phyloP scores from a whole-genome alignment of 176 grass and related monocot genomes.

The Miscanthus lutarioriparius region DNA sequence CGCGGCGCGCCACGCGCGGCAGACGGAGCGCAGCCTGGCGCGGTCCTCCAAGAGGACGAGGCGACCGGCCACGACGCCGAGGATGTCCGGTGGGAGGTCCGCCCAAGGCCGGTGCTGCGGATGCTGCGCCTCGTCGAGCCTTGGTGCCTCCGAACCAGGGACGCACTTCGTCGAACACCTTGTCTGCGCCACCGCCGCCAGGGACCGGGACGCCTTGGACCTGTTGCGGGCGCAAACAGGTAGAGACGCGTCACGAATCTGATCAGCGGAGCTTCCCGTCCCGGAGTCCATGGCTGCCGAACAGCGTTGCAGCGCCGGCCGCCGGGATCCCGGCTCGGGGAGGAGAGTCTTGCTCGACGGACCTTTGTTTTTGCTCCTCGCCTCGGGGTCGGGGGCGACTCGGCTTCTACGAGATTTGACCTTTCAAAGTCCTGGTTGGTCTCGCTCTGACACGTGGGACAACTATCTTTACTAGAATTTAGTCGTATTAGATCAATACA shows the following conservation, averaged over 20 bases:
- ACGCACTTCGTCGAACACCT: neutral
- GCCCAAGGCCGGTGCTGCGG: neutral
- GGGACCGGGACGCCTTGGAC: neutral
- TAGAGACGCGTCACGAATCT: neutral
- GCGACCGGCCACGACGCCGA: neutral
- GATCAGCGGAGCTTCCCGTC: neutral
- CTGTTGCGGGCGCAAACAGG: neutral
- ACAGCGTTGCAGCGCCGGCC: neutral
- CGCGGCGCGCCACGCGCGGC: constrained; percentile 27
- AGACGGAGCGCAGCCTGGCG: constrained; percentile 26
- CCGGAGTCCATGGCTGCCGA: neutral
- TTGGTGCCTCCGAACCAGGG: neutral
- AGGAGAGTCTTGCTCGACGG: no score
- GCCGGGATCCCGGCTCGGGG: no score
- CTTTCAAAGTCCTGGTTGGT: no score
- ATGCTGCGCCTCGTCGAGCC: neutral
- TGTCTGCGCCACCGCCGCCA: neutral
- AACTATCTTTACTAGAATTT: no score
- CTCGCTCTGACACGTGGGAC: no score
- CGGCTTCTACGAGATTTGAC: no score
- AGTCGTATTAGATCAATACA: no score
- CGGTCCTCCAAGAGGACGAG: neutral
- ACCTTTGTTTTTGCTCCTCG: no score
- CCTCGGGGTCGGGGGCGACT: no score
- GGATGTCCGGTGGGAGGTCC: neutral